phyloP scores from a whole-genome alignment of 2,329 filamentous ascomycete species.

The Neofusicoccum kwambonambiense region DNA sequence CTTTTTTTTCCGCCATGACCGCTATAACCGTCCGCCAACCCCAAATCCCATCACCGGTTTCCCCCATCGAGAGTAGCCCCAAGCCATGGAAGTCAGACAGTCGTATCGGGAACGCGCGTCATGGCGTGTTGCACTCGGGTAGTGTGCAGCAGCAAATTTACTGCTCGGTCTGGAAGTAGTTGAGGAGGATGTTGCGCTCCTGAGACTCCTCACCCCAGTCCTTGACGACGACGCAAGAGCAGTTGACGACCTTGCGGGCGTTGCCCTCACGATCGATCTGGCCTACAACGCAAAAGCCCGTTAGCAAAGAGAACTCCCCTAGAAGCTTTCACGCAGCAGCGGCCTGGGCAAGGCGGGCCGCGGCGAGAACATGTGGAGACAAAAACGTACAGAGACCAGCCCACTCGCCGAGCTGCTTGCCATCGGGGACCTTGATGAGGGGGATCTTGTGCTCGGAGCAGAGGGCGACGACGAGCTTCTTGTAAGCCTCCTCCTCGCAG shows the following conservation, averaged over 20 bases:
- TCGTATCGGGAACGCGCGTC: background rate
- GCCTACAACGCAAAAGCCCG: slow-evolving; percentile 54
- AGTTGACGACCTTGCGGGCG: slow-evolving; percentile 99
- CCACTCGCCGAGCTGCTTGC: slow-evolving; percentile 99
- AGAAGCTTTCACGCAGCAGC: too few species aligned
- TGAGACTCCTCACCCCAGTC: slow-evolving; percentile 99
- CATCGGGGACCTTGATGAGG: slow-evolving; percentile 99
- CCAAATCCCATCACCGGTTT: background rate
- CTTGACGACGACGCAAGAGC: slow-evolving; percentile 99
- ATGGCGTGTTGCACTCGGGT: background rate
- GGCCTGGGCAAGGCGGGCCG: too few species aligned
- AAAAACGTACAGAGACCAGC: slow-evolving; percentile 90
- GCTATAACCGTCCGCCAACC: background rate
- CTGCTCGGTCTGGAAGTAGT: slow-evolving; percentile 96
- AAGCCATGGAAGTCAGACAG: background rate
- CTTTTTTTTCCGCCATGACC: slow-evolving; percentile 1
- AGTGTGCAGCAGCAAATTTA: slow-evolving; percentile 32
- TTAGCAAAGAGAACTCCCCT: slow-evolving; percentile 18
- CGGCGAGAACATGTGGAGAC: slow-evolving; percentile 1
- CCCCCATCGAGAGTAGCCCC: background rate
- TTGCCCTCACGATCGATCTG: slow-evolving; percentile 99
- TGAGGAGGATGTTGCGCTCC: slow-evolving; percentile 97
- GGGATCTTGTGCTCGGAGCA: slow-evolving; percentile 99
- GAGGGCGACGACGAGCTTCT: slow-evolving; percentile 98
- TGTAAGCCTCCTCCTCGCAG: slow-evolving; percentile 99